Evolutionary conservation across 228 moss, liverwort and hornwort species (phyloP).

Genomic region (Sphagnum fallax): DNA sequence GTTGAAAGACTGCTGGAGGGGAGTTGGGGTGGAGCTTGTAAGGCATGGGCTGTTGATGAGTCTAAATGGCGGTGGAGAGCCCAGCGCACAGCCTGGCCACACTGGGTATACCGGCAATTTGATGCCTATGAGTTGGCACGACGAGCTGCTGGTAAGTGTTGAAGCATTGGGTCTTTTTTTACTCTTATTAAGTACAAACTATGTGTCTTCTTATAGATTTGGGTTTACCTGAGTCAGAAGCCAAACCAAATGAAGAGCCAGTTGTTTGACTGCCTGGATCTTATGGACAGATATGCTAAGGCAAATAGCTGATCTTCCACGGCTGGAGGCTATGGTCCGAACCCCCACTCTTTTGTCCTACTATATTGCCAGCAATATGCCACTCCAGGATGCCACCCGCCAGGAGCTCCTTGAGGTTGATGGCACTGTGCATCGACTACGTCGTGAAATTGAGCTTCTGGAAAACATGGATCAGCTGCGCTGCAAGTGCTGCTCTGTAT

Average conservation of each 20-base stretch:
- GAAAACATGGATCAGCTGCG: slow-evolving; percentile 91
- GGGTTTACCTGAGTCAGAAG: too few species aligned
- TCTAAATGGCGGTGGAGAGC: slow-evolving; percentile 71
- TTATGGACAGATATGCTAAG: slow-evolving; percentile 71
- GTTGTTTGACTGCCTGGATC: too few species aligned
- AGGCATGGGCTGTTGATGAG: slow-evolving; percentile 87
- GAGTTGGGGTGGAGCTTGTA: slow-evolving; percentile 88
- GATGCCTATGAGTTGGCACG: slow-evolving; percentile 93
- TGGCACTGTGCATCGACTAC: slow-evolving; percentile 81
- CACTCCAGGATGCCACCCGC: slow-evolving; percentile 90
- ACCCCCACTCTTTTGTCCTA: slow-evolving; percentile 75
- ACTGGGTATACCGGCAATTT: slow-evolving; percentile 98
- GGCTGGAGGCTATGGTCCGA: slow-evolving; percentile 73
- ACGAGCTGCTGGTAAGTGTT: slow-evolving; percentile 76
- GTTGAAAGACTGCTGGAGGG: slow-evolving; percentile 45
- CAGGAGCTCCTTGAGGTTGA: slow-evolving; percentile 97
- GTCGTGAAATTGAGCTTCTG: slow-evolving; percentile 88
- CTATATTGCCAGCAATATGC: slow-evolving; percentile 98
- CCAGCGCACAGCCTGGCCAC: slow-evolving; percentile 85
- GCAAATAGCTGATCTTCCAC: slow-evolving; percentile 90
- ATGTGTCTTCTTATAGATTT: too few species aligned
- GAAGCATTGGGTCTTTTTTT: not conserved
- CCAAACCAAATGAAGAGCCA: too few species aligned
- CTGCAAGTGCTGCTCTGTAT: slow-evolving; percentile 75
- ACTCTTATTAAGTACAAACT: too few species aligned